phyloP scores from a whole-genome alignment of 108 stramenopile species.

The Cyclostephanos tholiformis region DNA sequence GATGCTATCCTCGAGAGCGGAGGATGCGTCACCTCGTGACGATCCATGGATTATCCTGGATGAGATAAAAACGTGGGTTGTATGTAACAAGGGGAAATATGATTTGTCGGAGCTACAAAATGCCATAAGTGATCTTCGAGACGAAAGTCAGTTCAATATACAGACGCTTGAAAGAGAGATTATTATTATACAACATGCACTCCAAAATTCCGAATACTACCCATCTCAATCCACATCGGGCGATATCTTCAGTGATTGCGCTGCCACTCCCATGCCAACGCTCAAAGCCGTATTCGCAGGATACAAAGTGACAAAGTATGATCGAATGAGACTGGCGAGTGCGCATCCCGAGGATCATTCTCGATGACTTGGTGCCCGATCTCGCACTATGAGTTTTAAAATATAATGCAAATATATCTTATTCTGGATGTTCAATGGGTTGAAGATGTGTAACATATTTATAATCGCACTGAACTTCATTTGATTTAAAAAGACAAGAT shows the following conservation, averaged over 20 bases:
- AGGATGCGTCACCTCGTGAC: not conserved
- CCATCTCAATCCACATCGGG: slow-evolving; percentile 1
- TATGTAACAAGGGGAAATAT: slow-evolving; percentile 1
- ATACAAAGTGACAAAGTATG: slow-evolving; percentile 16
- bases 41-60: slow-evolving; percentile 12
- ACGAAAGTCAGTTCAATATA: slow-evolving; percentile 23
- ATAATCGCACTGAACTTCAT: slow-evolving; percentile 48
- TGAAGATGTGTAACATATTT: slow-evolving; percentile 11
- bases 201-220: slow-evolving; percentile 6
- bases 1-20: not conserved
- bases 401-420: too few species aligned
- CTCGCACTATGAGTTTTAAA: not conserved
- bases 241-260: not conserved
- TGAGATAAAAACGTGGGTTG: slow-evolving; percentile 7
- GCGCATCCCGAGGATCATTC: slow-evolving; percentile 23
- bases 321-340: slow-evolving; percentile 21
- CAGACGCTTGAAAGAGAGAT: slow-evolving; percentile 23
- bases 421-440: too few species aligned
- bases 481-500: not conserved
- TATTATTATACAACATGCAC: slow-evolving; percentile 2
- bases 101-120: not conserved
- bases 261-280: slow-evolving; percentile 1
- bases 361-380: not conserved
- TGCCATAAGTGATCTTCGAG: slow-evolving; percentile 1
- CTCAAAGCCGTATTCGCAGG: slow-evolving; percentile 24